Base-by-base conservation (phyloP, 164 flowering plant genomes). In the Piper betle region DNA sequence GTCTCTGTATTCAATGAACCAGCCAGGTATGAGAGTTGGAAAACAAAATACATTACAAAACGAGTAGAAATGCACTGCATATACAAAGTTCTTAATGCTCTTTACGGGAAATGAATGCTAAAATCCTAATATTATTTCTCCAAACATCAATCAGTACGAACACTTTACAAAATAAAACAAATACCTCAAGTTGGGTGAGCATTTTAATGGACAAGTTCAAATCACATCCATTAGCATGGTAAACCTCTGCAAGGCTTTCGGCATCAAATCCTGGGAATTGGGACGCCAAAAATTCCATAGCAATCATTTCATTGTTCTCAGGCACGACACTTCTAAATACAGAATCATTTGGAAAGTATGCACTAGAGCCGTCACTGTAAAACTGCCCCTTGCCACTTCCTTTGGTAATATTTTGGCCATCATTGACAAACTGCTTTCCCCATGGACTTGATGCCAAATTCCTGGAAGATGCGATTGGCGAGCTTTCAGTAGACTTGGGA, bases 131-230 rank as follows among this genome's bases (percentile, higher is more conserved):
- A n/a, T n/a, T n/a, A n/a, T n/a, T n/a, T n/a, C n/a, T n/a, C n/a
- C n/a, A n/a, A n/a, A n/a, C n/a, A n/a, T n/a, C n/a, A n/a, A n/a
- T n/a, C n/a, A n/a, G 15, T 20, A n/a, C n/a, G n/a, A n/a, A n/a
- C n/a, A n/a, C 39, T 58, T 37, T 16, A 46, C 20, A 37, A 48
- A 16, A 11, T 17, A 64, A n/a, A 37, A 53, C 68, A 52, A 53
- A 62, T 78, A 94, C 99, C 97, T 91, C 99, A 39, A 94, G 86
- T 79, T 91, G 97, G 62, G 86, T 81, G 68, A 94, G 96, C 90
- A 91, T 94, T 73, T 94, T 97, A 42, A 88, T 79, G 13, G 99
- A 91, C 66, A 76, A 64, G 73, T 83, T 84, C 80, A 94, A 69
- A 71, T 94, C 91, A 73, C 96, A 81, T n/a, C 82, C 86, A 80